These are phyloP conservation scores for Cryptococcus sp. DNA, from an alignment of 1,284 basidiomycete species.

Conservation along the genomic window DNA sequence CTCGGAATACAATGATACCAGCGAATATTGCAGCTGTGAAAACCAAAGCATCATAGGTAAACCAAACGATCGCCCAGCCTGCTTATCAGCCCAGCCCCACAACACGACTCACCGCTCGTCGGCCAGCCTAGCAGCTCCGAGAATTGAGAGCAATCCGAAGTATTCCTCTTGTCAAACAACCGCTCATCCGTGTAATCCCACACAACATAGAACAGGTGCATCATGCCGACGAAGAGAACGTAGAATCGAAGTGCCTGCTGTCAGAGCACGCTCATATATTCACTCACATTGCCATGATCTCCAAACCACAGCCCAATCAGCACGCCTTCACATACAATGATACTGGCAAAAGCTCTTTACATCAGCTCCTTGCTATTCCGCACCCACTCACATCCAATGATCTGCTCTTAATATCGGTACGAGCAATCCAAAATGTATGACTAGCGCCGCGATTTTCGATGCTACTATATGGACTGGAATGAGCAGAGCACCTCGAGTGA, in stretches of 20 bases:
- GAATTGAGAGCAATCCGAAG: constrained; percentile 45
- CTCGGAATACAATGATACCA: constrained; percentile 43
- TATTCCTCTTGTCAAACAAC: constrained; percentile 45
- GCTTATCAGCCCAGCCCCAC: constrained; percentile 1
- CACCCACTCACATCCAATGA: constrained; percentile 38
- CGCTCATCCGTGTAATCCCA: constrained; percentile 48
- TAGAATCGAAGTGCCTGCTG: constrained; percentile 43
- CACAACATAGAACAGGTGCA: constrained; percentile 47
- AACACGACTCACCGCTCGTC: constrained; percentile 23
- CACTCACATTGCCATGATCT: constrained; percentile 43
- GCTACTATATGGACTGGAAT: constrained; percentile 42
- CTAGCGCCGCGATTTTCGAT: constrained; percentile 43
- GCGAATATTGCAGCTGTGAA: constrained; percentile 44
- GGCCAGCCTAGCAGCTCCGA: constrained; percentile 42
- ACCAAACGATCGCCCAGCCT: constrained; percentile 43
- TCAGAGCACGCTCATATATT: not conserved
- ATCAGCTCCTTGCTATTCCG: constrained; percentile 1
- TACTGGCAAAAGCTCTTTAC: constrained; percentile 40
- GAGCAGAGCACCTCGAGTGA: not conserved
- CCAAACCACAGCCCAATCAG: constrained; percentile 48
- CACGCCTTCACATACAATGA: constrained; percentile 38
- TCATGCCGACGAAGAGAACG: constrained; percentile 35
- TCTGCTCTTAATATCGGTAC: constrained; percentile 41
- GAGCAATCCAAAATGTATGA: constrained; percentile 43
- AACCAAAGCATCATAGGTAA: constrained; percentile 35